phyloP scores from a whole-genome alignment of 139 green algal genomes.

The Coelastrella sp. region DNA sequence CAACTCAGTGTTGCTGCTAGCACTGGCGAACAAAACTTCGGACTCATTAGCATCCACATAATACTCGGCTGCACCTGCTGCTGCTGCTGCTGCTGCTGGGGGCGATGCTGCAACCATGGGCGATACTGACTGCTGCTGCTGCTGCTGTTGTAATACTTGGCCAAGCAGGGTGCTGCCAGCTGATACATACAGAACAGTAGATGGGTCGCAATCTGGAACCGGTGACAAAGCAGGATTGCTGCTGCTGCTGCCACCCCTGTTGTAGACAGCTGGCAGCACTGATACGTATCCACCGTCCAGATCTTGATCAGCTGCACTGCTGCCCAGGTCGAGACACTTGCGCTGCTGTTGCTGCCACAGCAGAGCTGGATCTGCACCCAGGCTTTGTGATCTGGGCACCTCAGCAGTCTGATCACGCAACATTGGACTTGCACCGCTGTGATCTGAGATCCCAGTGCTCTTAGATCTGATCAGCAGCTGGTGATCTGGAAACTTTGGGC shows the following conservation, averaged over 20 bases:
- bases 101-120: neutral
- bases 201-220: neutral
- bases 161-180: neutral
- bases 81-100: neutral
- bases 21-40: neutral
- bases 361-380: neutral
- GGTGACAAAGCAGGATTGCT: neutral
- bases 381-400: neutral
- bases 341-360: neutral
- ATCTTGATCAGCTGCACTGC: neutral
- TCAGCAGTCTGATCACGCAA: neutral
- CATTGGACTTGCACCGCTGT: neutral
- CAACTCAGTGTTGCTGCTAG: neutral
- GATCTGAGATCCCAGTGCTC: neutral
- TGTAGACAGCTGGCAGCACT: neutral
- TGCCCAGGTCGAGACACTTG: neutral
- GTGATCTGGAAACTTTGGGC: neutral
- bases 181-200: neutral
- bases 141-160: neutral
- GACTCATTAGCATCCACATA: neutral
- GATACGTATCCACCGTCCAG: neutral
- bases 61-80: neutral
- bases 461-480: neutral
- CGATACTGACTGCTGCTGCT: neutral
- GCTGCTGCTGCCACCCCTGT: neutral